These are phyloP conservation scores for Suhomyces bolitotheri DNA, from an alignment of 1,139 yeast species.

Conservation along the genomic window DNA sequence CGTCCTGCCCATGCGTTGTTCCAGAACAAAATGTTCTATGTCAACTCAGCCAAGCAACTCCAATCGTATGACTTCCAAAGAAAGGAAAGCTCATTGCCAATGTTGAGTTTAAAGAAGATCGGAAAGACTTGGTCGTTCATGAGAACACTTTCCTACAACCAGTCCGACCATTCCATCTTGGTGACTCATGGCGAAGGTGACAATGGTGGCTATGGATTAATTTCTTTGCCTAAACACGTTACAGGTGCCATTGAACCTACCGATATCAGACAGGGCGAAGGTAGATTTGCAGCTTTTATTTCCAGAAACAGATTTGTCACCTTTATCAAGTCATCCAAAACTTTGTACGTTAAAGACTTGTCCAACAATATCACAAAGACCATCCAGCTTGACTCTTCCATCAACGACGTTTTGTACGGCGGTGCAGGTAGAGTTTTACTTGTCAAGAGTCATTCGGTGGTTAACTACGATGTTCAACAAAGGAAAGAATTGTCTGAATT, in stretches of 20 bases:
- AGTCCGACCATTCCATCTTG: conserved; percentile 83
- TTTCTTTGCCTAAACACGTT: conserved; percentile 79
- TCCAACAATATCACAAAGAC: conserved; percentile 79
- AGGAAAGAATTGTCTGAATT: conserved; percentile 73
- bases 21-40: conserved; percentile 69
- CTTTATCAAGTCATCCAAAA: conserved; percentile 61
- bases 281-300: conserved; percentile 83
- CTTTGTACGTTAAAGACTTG: conserved; percentile 80
- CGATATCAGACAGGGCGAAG: conserved; percentile 75
- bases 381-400: conserved; percentile 70
- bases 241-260: conserved; percentile 92
- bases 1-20: conserved; percentile 84
- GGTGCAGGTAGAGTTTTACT: conserved; percentile 85
- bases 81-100: conserved; percentile 68
- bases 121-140: conserved; percentile 88
- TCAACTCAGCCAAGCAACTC: conserved; percentile 84
- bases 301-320: conserved; percentile 93
- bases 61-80: conserved; percentile 71
- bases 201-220: conserved; percentile 67
- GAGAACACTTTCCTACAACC: conserved; percentile 84
- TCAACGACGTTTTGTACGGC: conserved; percentile 72
- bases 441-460: conserved; percentile 69
- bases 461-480: conserved; percentile 91
- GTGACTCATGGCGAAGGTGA: conserved; percentile 76
- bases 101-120: conserved; percentile 78